Percentiles rank a stretch among this genome's conserved stretches.
Conservation (phyloP, 495 filamentous ascomycete genomes). For the Penicillium psychrofluorescens region DNA sequence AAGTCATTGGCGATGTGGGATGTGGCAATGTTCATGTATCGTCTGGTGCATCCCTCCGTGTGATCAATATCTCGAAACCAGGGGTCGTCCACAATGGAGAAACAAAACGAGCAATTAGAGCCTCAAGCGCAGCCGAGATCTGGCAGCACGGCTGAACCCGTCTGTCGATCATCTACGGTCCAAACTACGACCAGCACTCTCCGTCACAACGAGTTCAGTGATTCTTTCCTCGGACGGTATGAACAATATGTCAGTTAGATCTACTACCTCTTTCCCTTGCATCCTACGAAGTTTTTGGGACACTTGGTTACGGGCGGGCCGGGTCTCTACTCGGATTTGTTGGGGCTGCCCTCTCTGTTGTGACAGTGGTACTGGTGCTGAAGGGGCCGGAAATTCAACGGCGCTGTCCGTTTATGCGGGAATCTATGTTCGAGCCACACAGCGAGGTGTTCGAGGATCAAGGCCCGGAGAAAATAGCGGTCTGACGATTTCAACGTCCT, state of each 20-base stretch:
- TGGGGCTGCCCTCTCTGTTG: slow-evolving; percentile 25
- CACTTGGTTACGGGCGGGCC: slow-evolving; percentile 38
- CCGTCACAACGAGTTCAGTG: slow-evolving; percentile 17
- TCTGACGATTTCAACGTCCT: neutral
- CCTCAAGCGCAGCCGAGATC: neutral
- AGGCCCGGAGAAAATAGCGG: neutral
- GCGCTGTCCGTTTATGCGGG: slow-evolving; percentile 31
- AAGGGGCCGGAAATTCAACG: slow-evolving; percentile 28
- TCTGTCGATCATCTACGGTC: neutral
- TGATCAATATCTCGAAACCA: too few species aligned
- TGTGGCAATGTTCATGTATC: too few species aligned
- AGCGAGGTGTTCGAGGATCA: slow-evolving; percentile 4
- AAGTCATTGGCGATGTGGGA: too few species aligned
- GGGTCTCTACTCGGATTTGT: slow-evolving; percentile 35
- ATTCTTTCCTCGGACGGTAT: slow-evolving; percentile 15
- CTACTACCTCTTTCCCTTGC: slow-evolving; percentile 39
- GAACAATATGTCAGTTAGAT: too few species aligned
- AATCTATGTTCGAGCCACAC: slow-evolving; percentile 18
- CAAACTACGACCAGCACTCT: slow-evolving; percentile 8
- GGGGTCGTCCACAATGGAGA: too few species aligned
- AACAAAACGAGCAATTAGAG: too few species aligned
- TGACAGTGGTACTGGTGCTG: slow-evolving; percentile 28
- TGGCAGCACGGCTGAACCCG: neutral
- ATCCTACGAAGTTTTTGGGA: slow-evolving; percentile 26
- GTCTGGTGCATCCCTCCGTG: too few species aligned